A percentile compares a stretch with the other conserved stretches of the same genome.
These are phyloP conservation scores for Umbelopsis sp. DNA, from an alignment of 192 early-diverging fungal genomes.

Conservation along the genomic window DNA sequence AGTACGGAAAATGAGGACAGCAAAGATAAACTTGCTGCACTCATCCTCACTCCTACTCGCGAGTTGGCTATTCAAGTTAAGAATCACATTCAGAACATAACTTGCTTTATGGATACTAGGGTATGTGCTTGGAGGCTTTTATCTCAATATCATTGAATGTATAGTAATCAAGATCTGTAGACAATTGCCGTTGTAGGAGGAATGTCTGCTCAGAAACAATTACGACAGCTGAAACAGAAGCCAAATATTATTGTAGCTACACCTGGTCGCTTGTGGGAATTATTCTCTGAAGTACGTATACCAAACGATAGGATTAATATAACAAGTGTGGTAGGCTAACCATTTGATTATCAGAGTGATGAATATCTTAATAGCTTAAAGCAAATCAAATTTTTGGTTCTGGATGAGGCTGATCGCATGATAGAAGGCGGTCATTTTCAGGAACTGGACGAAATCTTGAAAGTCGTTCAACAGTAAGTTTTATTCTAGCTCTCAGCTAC, in stretches of 20 bases:
- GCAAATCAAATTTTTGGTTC: constrained; percentile 67
- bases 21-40: constrained; percentile 50
- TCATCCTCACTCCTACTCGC: constrained; percentile 91
- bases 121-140: neutral
- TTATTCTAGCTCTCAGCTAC: neutral
- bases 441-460: constrained; percentile 68
- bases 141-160: too few relatives aligned
- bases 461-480: constrained; percentile 45
- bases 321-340: neutral
- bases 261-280: constrained; percentile 77
- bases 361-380: constrained; percentile 55
- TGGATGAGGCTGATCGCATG: constrained; percentile 89
- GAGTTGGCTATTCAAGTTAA: constrained; percentile 95
- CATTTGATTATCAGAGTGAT: constrained; percentile 47
- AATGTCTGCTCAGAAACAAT: constrained; percentile 92
- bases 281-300: constrained; percentile 43
- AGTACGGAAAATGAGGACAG: constrained; percentile 35
- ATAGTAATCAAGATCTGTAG: constrained; percentile 33
- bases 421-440: constrained; percentile 77
- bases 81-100: constrained; percentile 71
- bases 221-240: constrained; percentile 60
- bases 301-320: neutral
- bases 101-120: constrained; percentile 36
- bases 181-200: constrained; percentile 89
- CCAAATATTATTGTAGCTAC: constrained; percentile 83